Evolutionary conservation across 768 basidiomycete genomes (phyloP), one percentile per base, ranked within the genome.

Genomic region (Tylopilus sp.): DNA sequence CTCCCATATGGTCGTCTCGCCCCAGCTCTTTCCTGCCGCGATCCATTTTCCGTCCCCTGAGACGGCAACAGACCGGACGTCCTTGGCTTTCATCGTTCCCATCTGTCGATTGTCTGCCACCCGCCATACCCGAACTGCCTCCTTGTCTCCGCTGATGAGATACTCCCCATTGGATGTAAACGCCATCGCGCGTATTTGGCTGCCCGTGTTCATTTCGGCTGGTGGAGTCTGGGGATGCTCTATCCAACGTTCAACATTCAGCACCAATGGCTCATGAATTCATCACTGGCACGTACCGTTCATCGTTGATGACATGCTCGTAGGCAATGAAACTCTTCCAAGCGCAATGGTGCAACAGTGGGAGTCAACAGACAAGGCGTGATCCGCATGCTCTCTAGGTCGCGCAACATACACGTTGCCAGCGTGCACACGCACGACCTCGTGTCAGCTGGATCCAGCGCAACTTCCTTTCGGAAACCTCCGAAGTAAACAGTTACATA

Each of bases 201-300:
- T 17, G 34, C 12, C 34, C 34, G 34, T n/a, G n/a, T n/a, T n/a
- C n/a, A n/a, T 53, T 24, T 13, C 53, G 48, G 31, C 36, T 48
- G n/a, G n/a, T n/a, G n/a, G n/a, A n/a, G n/a, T n/a, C n/a, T n/a
- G n/a, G n/a, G n/a, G n/a, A n/a, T n/a, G n/a, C n/a, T n/a, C n/a
- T n/a, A n/a, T n/a, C n/a, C n/a, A n/a, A n/a, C n/a, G n/a, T n/a
- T n/a, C n/a, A n/a, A n/a, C n/a, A n/a, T n/a, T n/a, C n/a, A n/a
- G n/a, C n/a, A n/a, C n/a, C n/a, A n/a, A n/a, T n/a, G n/a, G n/a
- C n/a, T n/a, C n/a, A n/a, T n/a, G n/a, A n/a, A n/a, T n/a, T n/a
- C n/a, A n/a, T 12, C 6, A 19, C 19, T 45, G 8, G 28, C 9
- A 30, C 57, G 31, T 21, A 58, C 57, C 57, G 13, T 48, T 36